Evolutionary conservation across 805 yeast species (phyloP).

Genomic region (Ogataea dorogensis): DNA sequence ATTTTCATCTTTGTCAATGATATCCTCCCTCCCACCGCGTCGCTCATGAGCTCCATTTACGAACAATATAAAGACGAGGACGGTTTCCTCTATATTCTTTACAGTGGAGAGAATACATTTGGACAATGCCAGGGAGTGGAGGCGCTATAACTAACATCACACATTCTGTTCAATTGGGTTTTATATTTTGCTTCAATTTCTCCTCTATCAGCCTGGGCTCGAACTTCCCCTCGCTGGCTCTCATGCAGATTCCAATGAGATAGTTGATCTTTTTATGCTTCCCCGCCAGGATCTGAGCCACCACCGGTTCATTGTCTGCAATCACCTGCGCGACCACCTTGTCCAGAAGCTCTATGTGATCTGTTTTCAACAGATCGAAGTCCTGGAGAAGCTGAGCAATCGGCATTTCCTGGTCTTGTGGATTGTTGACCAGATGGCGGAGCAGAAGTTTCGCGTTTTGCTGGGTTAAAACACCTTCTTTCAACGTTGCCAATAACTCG

Average conservation of each 20-base stretch:
- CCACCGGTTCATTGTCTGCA: constrained; percentile 48
- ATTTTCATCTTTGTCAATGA: constrained; percentile 96
- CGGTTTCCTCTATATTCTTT: constrained; percentile 92
- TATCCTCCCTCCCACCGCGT: constrained; percentile 96
- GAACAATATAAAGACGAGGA: constrained; percentile 98
- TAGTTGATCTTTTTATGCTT: constrained; percentile 65
- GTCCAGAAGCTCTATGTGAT: constrained; percentile 34
- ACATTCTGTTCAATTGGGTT: constrained; percentile 5
- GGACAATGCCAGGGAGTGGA: constrained; percentile 48
- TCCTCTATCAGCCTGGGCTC: constrained; percentile 28
- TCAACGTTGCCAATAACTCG: constrained; percentile 53
- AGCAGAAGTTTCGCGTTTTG: constrained; percentile 68
- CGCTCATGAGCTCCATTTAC: constrained; percentile 90
- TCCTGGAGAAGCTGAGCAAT: constrained; percentile 50
- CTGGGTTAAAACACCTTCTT: constrained; percentile 49
- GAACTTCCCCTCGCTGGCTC: constrained; percentile 64
- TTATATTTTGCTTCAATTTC: constrained; percentile 20
- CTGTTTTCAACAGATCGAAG: constrained; percentile 45
- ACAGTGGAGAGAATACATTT: constrained; percentile 97
- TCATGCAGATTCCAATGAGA: constrained; percentile 84
- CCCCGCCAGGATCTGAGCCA: constrained; percentile 50
- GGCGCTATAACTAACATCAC: constrained; percentile 14
- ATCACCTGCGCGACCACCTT: constrained; percentile 38
- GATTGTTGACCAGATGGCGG: constrained; percentile 55
- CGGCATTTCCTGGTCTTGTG: constrained; percentile 35